A percentile compares a stretch with the other conserved stretches of the same genome.
Evolutionary conservation across 208 protist genomes (phyloP).

Genomic region (Leishmania martiniquensis): DNA sequence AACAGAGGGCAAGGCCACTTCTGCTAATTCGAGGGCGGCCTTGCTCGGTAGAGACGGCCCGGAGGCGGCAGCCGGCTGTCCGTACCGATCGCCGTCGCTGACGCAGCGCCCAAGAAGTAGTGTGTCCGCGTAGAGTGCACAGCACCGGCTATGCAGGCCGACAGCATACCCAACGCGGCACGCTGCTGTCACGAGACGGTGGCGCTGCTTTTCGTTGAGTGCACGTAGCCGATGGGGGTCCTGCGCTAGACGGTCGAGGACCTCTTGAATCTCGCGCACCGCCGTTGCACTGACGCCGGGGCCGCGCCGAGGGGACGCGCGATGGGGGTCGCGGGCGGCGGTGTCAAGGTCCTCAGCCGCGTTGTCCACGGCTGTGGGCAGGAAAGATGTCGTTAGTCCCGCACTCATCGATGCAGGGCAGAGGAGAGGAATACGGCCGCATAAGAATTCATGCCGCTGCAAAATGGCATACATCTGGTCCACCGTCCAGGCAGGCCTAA

Average conservation of each 20-base stretch:
- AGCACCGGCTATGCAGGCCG: constrained; percentile 28
- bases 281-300: neutral
- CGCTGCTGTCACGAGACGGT: constrained; percentile 20
- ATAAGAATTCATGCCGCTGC: constrained; percentile 12
- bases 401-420: constrained; percentile 6
- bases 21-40: neutral
- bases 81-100: neutral
- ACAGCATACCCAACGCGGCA: constrained; percentile 32
- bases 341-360: neutral
- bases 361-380: neutral
- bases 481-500: constrained; percentile 13
- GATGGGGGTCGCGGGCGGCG: constrained; percentile 2
- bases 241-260: constrained; percentile 26
- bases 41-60: neutral
- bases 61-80: neutral
- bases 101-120: constrained; percentile 5
- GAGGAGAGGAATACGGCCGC: constrained; percentile 11
- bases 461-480: constrained; percentile 19
- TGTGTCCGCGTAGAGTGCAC: constrained; percentile 24
- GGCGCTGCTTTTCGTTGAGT: constrained; percentile 20
- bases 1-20: neutral
- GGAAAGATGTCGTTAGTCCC: neutral
- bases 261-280: constrained; percentile 7
- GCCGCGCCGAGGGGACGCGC: neutral
- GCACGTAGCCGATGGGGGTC: constrained; percentile 15